Evolutionary conservation across 768 basidiomycete genomes (phyloP).

Genomic region (Mycena galopus): DNA sequence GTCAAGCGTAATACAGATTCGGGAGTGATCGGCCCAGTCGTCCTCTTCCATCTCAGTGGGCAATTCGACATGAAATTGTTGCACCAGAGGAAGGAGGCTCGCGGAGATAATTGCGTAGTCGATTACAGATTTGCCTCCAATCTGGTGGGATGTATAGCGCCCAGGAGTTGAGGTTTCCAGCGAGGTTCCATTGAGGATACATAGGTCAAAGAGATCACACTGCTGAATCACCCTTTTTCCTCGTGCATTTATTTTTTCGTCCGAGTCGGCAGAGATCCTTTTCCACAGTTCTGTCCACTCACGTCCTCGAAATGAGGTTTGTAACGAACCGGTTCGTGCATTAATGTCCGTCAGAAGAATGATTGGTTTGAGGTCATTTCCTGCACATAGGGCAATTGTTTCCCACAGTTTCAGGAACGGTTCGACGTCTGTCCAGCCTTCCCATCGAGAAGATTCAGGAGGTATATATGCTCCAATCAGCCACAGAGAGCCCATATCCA

Average conservation of each 20-base stretch:
- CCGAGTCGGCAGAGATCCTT: not conserved
- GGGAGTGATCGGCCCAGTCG: too few species aligned
- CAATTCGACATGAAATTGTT: too few species aligned
- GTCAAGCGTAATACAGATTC: too few species aligned
- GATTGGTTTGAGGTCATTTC: not conserved
- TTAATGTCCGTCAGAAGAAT: not conserved
- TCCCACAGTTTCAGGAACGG: slow-evolving; percentile 6
- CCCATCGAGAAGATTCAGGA: too few species aligned
- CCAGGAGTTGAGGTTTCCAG: not conserved
- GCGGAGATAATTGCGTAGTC: too few species aligned
- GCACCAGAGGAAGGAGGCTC: too few species aligned
- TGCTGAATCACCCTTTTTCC: not conserved
- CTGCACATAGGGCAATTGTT: not conserved
- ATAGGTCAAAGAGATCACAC: not conserved
- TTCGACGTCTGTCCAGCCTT: not conserved
- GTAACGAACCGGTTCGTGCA: not conserved
- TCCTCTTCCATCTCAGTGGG: too few species aligned
- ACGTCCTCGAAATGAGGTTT: not conserved
- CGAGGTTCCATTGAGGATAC: not conserved
- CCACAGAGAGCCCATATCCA: not conserved
- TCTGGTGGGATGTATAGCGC: not conserved
- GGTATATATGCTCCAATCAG: not conserved
- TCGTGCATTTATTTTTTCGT: not conserved
- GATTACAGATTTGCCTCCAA: too few species aligned
- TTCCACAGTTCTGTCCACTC: not conserved